Base-by-base conservation (phyloP, 139 green algal genomes). In the Ostreobium quekettii region DNA sequence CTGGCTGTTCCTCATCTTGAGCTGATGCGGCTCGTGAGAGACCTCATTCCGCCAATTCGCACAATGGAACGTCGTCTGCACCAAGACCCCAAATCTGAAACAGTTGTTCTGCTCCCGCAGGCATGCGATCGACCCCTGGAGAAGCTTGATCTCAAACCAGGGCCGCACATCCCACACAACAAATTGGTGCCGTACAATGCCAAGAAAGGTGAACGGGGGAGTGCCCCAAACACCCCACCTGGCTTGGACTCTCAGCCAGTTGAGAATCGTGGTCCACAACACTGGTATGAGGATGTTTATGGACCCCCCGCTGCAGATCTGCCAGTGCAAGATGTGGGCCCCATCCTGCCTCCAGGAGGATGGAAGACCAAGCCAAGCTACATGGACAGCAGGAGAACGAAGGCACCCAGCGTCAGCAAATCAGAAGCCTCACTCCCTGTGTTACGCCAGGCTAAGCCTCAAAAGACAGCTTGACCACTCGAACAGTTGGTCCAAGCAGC, bases 71-170 rank as follows among this genome's bases (percentile, higher is more conserved):
- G n/a, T n/a, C n/a, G n/a, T n/a, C n/a, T n/a, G n/a, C n/a, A n/a
- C n/a, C n/a, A n/a, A n/a, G n/a, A n/a, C n/a, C n/a, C n/a, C n/a
- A n/a, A n/a, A n/a, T n/a, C n/a, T n/a, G n/a, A n/a, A n/a, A n/a
- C n/a, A n/a, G n/a, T n/a, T n/a, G n/a, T n/a, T n/a, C n/a, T n/a
- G n/a, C n/a, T n/a, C n/a, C n/a, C n/a, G n/a, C n/a, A n/a, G 74
- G 76, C 78, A 7, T 87, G 81, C 57, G 81, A 87, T 64, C 74
- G 81, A 53, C 81, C 81, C 8, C 68, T 87, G 30, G 76, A 81
- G 1, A 77, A 76, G 58, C 73, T 87, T 63, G 71, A 85, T 35
- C 35, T 70, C 1, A 36, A 33, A 35, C 67, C 70, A 3, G 81
- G 81, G 8, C 78, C 81, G 4, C 60, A 81, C 69, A 64, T 85